phyloP scores from a whole-genome alignment of 345 rosid genomes.

The Isatis tinctoria region DNA sequence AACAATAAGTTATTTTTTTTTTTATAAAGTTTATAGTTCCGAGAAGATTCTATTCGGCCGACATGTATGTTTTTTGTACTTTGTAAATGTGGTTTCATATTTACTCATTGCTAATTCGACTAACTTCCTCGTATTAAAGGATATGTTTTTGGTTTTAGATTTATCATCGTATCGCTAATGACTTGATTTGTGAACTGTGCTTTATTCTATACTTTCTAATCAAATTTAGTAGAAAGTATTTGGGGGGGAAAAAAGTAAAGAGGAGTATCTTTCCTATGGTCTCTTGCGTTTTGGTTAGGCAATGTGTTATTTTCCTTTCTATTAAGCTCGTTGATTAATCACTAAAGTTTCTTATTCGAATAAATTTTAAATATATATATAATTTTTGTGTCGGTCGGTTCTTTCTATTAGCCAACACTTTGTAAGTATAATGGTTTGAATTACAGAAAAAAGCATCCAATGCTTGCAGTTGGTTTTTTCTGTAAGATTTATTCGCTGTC shows the following conservation, averaged over 20 bases:
- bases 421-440: not conserved
- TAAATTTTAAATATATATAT: no score
- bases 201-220: conserved; percentile 21
- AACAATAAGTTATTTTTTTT: not conserved
- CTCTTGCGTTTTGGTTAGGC: conserved; percentile 32
- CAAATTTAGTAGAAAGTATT: conserved; percentile 19
- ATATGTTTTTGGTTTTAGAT: not conserved
- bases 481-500: not conserved
- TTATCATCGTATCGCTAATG: not conserved
- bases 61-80: not conserved
- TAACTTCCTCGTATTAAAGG: not conserved
- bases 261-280: conserved; percentile 16
- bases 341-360: not conserved
- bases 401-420: not conserved
- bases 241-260: not conserved
- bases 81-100: not conserved
- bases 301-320: conserved; percentile 13
- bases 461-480: not conserved
- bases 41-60: not conserved
- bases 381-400: not conserved
- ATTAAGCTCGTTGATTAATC: conserved; percentile 1
- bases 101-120: not conserved
- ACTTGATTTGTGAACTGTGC: not conserved
- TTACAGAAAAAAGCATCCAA: not conserved
- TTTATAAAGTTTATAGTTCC: not conserved